Evolutionary conservation across 2,329 filamentous ascomycete species (phyloP).

Genomic region (Sporothrix pallida): DNA sequence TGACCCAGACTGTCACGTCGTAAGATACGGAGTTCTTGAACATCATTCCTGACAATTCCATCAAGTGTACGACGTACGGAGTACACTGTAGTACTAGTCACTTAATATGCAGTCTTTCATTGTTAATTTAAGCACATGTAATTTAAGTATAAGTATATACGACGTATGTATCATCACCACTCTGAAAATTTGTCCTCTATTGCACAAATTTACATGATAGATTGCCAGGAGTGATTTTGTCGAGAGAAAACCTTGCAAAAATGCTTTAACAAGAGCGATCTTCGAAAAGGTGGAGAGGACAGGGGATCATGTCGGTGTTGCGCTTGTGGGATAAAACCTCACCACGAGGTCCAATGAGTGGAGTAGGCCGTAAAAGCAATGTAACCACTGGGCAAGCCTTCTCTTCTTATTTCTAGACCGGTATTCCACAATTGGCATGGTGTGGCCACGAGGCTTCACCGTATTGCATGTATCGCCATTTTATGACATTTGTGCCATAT

Average conservation of each 20-base stretch:
- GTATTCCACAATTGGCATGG: slow-evolving; percentile 12
- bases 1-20: not conserved
- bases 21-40: too few relatives aligned
- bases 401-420: not conserved
- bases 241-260: not conserved
- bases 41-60: too few relatives aligned
- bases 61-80: too few relatives aligned
- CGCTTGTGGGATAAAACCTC: not conserved
- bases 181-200: too few relatives aligned
- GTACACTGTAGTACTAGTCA: too few relatives aligned
- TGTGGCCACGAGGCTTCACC: not conserved
- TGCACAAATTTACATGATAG: too few relatives aligned
- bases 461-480: not conserved
- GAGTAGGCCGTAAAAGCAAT: not conserved
- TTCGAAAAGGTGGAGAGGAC: not conserved
- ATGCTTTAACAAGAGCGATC: not conserved
- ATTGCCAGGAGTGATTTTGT: too few relatives aligned
- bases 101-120: too few relatives aligned
- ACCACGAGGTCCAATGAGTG: not conserved
- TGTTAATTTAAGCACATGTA: too few relatives aligned
- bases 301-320: not conserved
- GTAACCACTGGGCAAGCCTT: slow-evolving; percentile 8
- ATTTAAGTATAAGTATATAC: too few relatives aligned
- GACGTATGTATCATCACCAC: too few relatives aligned
- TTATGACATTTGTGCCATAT: not conserved